Evolutionary conservation across 768 basidiomycete species (phyloP), one percentile per base, ranked within the genome.

Genomic region (Sarcomyxa edulis): DNA sequence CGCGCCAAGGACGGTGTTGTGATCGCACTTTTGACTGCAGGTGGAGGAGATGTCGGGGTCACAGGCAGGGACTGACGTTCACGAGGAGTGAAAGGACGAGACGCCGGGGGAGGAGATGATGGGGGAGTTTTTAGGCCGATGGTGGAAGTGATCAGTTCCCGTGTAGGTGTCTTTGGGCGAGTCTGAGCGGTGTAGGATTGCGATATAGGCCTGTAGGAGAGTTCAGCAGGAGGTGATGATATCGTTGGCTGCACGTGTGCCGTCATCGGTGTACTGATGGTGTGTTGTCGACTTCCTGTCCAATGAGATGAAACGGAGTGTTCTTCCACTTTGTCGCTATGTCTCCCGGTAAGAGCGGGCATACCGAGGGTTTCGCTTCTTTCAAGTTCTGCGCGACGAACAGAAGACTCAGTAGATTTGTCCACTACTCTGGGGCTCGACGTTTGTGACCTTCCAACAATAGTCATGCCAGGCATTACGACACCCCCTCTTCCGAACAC

Each of bases 401-500:
- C n/a, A n/a, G n/a, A n/a, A n/a, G n/a, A 29, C 3, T 45, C 42
- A 16, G 31, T 31, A 23, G 18, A 19, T 15, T 33, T 12, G 21
- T 22, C n/a, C 6, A 5, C 10, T 35, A 33, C 9, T 7, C 19
- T 7, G n/a, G n/a, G n/a, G n/a, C n/a, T n/a, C n/a, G n/a, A n/a
- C 22, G 23, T 22, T 3, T 19, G 30, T 15, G 18, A 15, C 29
- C 37, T 44, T 42, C 31, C 36, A 27, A 11, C 54, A 25, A 50
- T 54, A 7, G 64, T 64, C 68, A 89, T 72, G 3, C 86, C 86
- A 6, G 83, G 82, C 76, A 89, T 77, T 8, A 84, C 86, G 34
- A 87, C 62, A 14, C 83, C 83, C 11, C 81, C 79, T 39, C 69
- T 72, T 12, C 86, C 86, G 53, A 89, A 89, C 32, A 88, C 55